Base-by-base conservation (phyloP, 805 yeast genomes). In the Sungouiella blattae region DNA sequence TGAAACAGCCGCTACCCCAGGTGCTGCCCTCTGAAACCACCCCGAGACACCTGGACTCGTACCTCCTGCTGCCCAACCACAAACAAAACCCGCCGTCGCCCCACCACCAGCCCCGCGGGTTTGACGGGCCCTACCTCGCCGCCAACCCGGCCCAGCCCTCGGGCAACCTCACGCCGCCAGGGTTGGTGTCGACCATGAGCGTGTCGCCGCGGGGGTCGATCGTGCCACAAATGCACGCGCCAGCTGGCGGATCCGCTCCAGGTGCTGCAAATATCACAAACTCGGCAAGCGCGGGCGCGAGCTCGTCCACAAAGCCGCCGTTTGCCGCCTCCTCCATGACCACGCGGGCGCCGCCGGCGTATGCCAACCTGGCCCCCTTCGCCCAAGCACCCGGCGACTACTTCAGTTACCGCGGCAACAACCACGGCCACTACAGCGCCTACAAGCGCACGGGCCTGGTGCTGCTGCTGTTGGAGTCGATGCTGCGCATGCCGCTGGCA, bases 331-430 rank as follows among this genome's bases (percentile, higher is more conserved):
- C n/a, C n/a, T 20, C 22, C 22, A 9, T 20, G 22, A 9, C 22
- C 22, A 7, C 22, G 12, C 16, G 12, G 13, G 11, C 24, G 15
- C 29, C 9, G n/a, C 30, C 18, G 21, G 17, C 14, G 20, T 18
- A 6, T 15, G 13, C 35, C 4, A 11, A 15, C 7, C 18, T 18
- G 3, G n/a, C n/a, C n/a, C n/a, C n/a, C n/a, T n/a, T n/a, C n/a
- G 31, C 31, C 6, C 12, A 6, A 16, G 11, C 37, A 6, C 20
- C 28, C 14, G 30, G 25, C 28, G 41, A 39, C 27, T 33, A 42
- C 35, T 39, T 38, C 37, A 33, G 27, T 22, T 36, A 42, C 32
- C 26, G 30, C 17, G 35, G 17, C 22, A 30, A 36, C 11, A 12
- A 13, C 18, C 26, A 29, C 17, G 35, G 17, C 22, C 35, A 36